Conservation (phyloP, 2,329 filamentous ascomycete species). For the Talaromyces pinophilus region DNA sequence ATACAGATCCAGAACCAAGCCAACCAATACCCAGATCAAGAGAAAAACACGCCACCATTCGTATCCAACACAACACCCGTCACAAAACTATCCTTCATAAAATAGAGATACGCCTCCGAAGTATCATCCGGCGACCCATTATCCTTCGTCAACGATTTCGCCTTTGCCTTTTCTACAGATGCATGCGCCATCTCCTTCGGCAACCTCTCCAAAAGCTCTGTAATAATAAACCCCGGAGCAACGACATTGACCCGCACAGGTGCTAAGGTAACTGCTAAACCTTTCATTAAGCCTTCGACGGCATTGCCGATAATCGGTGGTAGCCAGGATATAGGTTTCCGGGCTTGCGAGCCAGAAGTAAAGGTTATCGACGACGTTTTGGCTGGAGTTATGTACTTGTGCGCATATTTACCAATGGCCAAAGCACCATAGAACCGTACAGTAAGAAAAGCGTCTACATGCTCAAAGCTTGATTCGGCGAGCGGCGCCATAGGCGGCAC, state of each 20-base stretch:
- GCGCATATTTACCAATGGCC: conserved; percentile 54
- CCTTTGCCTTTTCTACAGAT: conserved; percentile 12
- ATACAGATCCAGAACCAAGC: not conserved
- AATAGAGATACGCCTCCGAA: conserved; percentile 52
- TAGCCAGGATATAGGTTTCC: conserved; percentile 38
- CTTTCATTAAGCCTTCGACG: conserved; percentile 54
- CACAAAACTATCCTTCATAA: conserved; percentile 37
- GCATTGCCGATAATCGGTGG: conserved; percentile 24
- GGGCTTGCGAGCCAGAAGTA: conserved; percentile 43
- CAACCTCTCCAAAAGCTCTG: conserved; percentile 28
- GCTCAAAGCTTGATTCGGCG: conserved; percentile 29
- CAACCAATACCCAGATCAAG: not conserved
- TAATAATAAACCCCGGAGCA: conserved; percentile 56
- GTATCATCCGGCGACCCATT: conserved; percentile 47
- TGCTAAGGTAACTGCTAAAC: conserved; percentile 62
- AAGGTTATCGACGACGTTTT: conserved; percentile 56
- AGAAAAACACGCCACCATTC: conserved; percentile 37
- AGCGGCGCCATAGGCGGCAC: conserved; percentile 40
- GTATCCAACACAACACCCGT: conserved; percentile 42
- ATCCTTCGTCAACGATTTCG: conserved; percentile 32
- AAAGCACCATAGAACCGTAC: conserved; percentile 45
- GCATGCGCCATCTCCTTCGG: conserved; percentile 16
- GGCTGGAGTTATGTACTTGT: conserved; percentile 47
- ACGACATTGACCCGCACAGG: conserved; percentile 66
- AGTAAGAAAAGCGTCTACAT: conserved; percentile 29